Conservation (phyloP, 139 green algal genomes). For the Picochlorum sp. region DNA sequence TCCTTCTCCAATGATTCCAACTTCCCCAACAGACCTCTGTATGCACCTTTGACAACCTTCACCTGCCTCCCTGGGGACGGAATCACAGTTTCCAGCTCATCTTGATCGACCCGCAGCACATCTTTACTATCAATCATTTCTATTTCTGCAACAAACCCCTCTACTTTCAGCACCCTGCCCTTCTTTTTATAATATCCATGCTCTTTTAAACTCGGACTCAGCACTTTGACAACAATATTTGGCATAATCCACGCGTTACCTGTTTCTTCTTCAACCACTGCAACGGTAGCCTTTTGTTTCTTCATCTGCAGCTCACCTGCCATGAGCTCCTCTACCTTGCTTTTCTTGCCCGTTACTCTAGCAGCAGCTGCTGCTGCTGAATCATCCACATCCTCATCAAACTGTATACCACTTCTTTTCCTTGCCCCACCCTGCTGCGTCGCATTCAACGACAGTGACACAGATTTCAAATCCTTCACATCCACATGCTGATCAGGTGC, state of each 20-base stretch:
- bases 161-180: conserved; percentile 61
- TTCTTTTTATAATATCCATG: conserved; percentile 92
- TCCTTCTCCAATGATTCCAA: conserved; percentile 57
- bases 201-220: conserved; percentile 64
- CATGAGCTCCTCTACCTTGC: conserved; percentile 75
- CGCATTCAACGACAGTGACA: neutral
- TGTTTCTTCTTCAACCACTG: neutral
- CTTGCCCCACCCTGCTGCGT: neutral
- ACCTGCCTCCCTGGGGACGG: conserved; percentile 52
- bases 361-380: neutral
- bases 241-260: conserved; percentile 51
- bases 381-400: conserved; percentile 17
- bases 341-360: conserved; percentile 18
- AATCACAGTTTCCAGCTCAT: conserved; percentile 89
- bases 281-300: conserved; percentile 1
- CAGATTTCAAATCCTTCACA: conserved; percentile 39
- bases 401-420: neutral
- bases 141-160: conserved; percentile 72
- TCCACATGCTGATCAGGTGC: conserved; percentile 34
- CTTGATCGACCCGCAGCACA: conserved; percentile 80
- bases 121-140: conserved; percentile 63
- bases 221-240: conserved; percentile 87
- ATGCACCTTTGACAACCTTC: conserved; percentile 64
- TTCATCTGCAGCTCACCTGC: conserved; percentile 31
- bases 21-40: conserved; percentile 39